Conservation (phyloP, 441 rosid species). For the Populus hybrid region DNA sequence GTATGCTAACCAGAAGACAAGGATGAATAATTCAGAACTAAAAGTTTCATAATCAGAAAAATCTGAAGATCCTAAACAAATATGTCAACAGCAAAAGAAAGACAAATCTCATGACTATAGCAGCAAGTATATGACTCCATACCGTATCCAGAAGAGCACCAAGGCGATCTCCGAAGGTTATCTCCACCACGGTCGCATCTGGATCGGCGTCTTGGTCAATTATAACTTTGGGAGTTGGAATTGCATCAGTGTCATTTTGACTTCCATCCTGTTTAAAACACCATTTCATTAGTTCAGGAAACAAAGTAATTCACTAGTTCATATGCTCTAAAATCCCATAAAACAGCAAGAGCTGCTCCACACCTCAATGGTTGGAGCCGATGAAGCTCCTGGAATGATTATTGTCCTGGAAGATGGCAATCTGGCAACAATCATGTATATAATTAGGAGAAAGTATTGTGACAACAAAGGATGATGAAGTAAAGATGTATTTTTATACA, state of each 20-base stretch:
- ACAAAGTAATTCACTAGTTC: slow-evolving; percentile 15
- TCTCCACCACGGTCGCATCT: slow-evolving; percentile 79
- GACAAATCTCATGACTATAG: background rate
- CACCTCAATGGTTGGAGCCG: slow-evolving; percentile 77
- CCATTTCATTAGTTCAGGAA: slow-evolving; percentile 17
- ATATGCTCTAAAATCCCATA: background rate
- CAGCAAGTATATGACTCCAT: slow-evolving; percentile 14
- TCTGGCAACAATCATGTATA: slow-evolving; percentile 34
- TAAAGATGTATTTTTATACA: background rate
- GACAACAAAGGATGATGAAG: background rate
- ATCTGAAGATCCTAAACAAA: background rate
- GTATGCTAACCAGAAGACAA: slow-evolving; percentile 5
- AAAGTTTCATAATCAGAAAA: slow-evolving; percentile 5
- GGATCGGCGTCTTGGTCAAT: slow-evolving; percentile 96
- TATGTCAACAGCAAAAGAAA: slow-evolving; percentile 3
- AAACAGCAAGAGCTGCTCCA: slow-evolving; percentile 18
- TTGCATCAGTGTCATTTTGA: slow-evolving; percentile 48
- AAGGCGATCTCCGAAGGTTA: slow-evolving; percentile 96
- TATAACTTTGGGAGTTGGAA: slow-evolving; percentile 89
- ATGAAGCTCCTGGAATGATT: slow-evolving; percentile 46
- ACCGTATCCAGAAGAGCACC: slow-evolving; percentile 97
- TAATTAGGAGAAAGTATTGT: slow-evolving; percentile 15
- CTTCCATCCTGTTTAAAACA: slow-evolving; percentile 55
- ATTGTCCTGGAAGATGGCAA: slow-evolving; percentile 36
- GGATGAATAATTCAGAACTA: background rate